phyloP scores from a whole-genome alignment of 2,329 filamentous ascomycete species.

The Scorias spongiosa region DNA sequence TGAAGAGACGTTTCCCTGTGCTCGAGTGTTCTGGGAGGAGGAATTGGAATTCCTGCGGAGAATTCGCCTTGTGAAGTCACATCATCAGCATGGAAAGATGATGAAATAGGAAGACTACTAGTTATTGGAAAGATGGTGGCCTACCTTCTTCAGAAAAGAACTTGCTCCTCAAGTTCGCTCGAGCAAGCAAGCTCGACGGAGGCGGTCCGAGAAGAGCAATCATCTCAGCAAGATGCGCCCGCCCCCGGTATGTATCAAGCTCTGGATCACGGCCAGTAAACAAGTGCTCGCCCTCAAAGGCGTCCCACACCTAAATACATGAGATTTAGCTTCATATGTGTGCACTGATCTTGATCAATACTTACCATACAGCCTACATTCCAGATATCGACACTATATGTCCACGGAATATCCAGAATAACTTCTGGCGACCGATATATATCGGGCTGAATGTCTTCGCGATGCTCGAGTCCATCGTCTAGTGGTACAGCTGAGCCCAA shows the following conservation, averaged over 20 bases:
- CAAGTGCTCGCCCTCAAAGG: constrained; percentile 20
- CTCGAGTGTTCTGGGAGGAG: constrained; percentile 1
- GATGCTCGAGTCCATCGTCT: constrained; percentile 14
- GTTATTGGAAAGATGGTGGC: neutral
- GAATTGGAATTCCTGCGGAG: constrained; percentile 1
- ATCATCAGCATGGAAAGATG: neutral
- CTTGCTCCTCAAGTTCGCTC: constrained; percentile 3
- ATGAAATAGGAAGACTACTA: no score
- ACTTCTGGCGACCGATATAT: constrained; percentile 23
- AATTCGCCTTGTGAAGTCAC: neutral
- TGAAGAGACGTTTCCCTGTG: constrained; percentile 3
- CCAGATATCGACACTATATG: constrained; percentile 23
- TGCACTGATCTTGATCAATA: neutral
- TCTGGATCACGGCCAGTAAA: constrained; percentile 15
- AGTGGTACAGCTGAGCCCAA: constrained; percentile 19
- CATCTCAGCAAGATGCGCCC: constrained; percentile 17
- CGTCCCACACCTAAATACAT: constrained; percentile 19
- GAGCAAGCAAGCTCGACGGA: constrained; percentile 1
- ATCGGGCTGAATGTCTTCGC: constrained; percentile 19
- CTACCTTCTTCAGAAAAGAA: constrained; percentile 3
- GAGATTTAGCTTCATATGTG: neutral
- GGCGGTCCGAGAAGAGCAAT: constrained; percentile 1
- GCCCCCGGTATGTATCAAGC: constrained; percentile 1
- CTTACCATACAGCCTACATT: constrained; percentile 24
- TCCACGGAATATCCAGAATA: constrained; percentile 20